A percentile compares a stretch with the other conserved stretches of the same genome.
phyloP scores from a whole-genome alignment of 2,329 filamentous ascomycete species.

The Claviceps quebecensis region DNA sequence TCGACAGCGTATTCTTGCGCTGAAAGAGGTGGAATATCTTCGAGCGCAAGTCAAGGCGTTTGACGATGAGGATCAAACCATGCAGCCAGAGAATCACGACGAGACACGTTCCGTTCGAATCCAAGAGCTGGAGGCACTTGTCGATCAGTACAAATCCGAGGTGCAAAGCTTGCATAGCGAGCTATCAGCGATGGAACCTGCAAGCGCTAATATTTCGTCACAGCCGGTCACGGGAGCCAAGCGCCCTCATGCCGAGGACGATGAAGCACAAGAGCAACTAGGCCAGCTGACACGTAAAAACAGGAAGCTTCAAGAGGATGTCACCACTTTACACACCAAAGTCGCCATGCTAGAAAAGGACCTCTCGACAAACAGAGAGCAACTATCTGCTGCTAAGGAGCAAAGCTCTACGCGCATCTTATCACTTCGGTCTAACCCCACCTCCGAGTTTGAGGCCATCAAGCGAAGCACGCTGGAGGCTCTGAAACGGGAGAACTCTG shows the following conservation, averaged over 20 bases:
- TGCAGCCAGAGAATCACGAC: conserved; percentile 69
- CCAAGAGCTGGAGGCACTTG: conserved; percentile 67
- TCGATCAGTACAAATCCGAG: conserved; percentile 77
- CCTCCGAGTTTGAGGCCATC: conserved; percentile 68
- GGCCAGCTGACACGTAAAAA: conserved; percentile 81
- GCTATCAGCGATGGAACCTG: conserved; percentile 48
- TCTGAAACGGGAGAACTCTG: conserved; percentile 70
- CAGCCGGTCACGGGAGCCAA: conserved; percentile 41
- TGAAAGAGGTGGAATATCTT: conserved; percentile 89
- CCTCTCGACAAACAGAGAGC: conserved; percentile 55
- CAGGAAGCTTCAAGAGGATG: conserved; percentile 67
- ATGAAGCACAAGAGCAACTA: conserved; percentile 54
- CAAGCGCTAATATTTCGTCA: conserved; percentile 17
- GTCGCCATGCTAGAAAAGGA: conserved; percentile 62
- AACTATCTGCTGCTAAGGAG: conserved; percentile 52
- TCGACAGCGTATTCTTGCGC: conserved; percentile 67
- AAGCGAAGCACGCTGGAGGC: conserved; percentile 67
- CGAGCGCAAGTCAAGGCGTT: conserved; percentile 83
- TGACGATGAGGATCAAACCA: conserved; percentile 75
- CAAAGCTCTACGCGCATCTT: conserved; percentile 69
- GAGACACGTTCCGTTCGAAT: conserved; percentile 61
- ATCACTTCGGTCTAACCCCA: conserved; percentile 83
- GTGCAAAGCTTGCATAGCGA: conserved; percentile 61
- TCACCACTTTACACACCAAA: conserved; percentile 55
- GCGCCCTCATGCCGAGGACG: conserved; percentile 46